Conservation (phyloP, 305 asterid species). For the Rubia tinctorum region DNA sequence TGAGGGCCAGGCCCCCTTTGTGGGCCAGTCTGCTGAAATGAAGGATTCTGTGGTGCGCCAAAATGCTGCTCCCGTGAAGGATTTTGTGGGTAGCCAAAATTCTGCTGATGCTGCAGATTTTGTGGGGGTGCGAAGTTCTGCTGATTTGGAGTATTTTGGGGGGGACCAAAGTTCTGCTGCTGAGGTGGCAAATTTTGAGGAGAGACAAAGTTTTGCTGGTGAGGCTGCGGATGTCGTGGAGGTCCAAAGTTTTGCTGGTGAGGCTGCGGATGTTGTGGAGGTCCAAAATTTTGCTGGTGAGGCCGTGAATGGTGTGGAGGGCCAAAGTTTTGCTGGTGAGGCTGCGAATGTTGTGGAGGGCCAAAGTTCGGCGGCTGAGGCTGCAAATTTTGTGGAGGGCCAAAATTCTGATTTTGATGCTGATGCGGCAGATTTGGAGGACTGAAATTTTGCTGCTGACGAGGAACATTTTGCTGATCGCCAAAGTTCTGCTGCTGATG, state of each 20-base stretch:
- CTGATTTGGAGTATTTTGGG: slow-evolving; percentile 19
- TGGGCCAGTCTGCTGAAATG: slow-evolving; percentile 18
- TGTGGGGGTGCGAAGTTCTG: slow-evolving; percentile 24
- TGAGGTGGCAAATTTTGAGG: slow-evolving; percentile 19
- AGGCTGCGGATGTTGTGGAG: slow-evolving; percentile 8
- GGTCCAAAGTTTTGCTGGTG: slow-evolving; percentile 23
- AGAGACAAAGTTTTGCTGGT: slow-evolving; percentile 22
- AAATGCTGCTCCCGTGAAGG: slow-evolving; percentile 21
- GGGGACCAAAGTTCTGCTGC: slow-evolving; percentile 26
- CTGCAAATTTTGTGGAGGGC: slow-evolving; percentile 15
- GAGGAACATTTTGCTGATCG: slow-evolving; percentile 12
- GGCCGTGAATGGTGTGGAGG: slow-evolving; percentile 20
- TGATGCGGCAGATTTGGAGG: slow-evolving; percentile 20
- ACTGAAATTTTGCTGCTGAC: slow-evolving; percentile 19
- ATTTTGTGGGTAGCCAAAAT: slow-evolving; percentile 16
- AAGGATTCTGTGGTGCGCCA: slow-evolving; percentile 10
- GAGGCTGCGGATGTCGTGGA: slow-evolving; percentile 15
- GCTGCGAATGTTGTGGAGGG: slow-evolving; percentile 10
- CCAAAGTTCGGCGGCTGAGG: slow-evolving; percentile 19
- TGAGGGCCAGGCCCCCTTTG: slow-evolving; percentile 19
- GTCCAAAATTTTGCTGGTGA: slow-evolving; percentile 23
- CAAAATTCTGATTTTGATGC: slow-evolving; percentile 33
- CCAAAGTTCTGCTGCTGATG: slow-evolving; percentile 23
- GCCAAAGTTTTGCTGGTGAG: slow-evolving; percentile 16
- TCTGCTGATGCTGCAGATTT: slow-evolving; percentile 20